Evolutionary conservation across 805 yeast genomes (phyloP).

Genomic region (Schwanniomyces occidentalis): DNA sequence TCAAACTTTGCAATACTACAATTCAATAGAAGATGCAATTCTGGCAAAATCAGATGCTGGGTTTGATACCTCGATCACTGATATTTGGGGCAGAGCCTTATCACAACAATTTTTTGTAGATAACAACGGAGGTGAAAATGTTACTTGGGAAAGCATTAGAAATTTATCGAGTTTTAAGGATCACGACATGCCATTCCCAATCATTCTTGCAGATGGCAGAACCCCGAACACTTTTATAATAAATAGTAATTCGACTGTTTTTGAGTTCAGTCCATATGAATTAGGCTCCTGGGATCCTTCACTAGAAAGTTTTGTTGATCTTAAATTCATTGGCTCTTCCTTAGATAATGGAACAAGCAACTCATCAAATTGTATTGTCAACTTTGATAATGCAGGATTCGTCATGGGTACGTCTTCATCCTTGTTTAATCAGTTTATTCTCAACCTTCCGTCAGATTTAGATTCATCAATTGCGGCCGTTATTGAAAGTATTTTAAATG

Average conservation of each 20-base stretch:
- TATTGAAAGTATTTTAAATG: conserved; percentile 23
- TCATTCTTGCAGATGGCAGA: conserved; percentile 54
- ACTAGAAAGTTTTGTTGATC: conserved; percentile 28
- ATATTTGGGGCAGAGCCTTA: conserved; percentile 41
- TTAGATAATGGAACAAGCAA: conserved; percentile 15
- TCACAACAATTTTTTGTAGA: conserved; percentile 30
- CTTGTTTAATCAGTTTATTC: conserved; percentile 35
- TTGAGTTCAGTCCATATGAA: conserved; percentile 40
- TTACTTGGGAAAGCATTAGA: conserved; percentile 32
- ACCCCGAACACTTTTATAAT: conserved; percentile 59
- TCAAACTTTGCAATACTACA: conserved; percentile 52
- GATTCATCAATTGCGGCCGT: conserved; percentile 23
- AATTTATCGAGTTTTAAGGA: conserved; percentile 22
- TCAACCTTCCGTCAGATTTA: conserved; percentile 22
- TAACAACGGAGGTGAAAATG: conserved; percentile 27
- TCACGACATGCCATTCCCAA: conserved; percentile 40
- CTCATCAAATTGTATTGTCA: conserved; percentile 22
- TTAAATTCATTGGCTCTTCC: conserved; percentile 30
- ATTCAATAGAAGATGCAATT: conserved; percentile 22
- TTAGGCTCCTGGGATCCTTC: conserved; percentile 46
- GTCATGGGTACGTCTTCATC: conserved; percentile 42
- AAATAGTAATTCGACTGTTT: conserved; percentile 64
- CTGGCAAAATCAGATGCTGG: conserved; percentile 34
- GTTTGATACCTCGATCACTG: conserved; percentile 34
- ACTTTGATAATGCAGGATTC: conserved; percentile 41